phyloP scores from a whole-genome alignment of 176 grass and related monocot species.

The Pharus latifolius region DNA sequence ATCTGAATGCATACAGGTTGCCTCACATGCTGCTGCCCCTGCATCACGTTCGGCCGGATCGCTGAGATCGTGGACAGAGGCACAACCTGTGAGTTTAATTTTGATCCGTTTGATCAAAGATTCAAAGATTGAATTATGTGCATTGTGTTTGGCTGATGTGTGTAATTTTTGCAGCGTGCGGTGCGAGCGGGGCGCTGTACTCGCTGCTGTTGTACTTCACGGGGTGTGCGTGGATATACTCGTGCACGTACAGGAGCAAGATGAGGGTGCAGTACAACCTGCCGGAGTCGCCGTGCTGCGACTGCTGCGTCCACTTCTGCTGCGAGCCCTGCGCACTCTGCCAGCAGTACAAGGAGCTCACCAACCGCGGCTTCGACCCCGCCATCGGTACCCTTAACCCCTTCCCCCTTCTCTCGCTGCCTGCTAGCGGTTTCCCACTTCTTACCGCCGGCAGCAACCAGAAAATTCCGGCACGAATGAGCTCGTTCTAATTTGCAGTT shows the following conservation, averaged over 20 bases:
- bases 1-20: no score
- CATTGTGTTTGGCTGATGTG: background rate
- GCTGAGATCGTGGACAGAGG: constrained; percentile 72
- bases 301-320: constrained; percentile 65
- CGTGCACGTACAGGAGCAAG: constrained; percentile 45
- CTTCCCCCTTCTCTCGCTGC: no score
- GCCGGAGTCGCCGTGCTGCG: constrained; percentile 31
- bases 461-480: no score
- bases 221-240: constrained; percentile 38
- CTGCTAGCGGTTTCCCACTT: no score
- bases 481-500: no score
- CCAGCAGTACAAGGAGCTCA: constrained; percentile 65
- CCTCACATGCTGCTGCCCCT: constrained; percentile 55
- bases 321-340: constrained; percentile 48
- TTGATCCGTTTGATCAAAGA: background rate
- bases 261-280: constrained; percentile 33
- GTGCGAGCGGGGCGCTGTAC: constrained; percentile 35
- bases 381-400: constrained; percentile 22
- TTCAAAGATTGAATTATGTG: background rate
- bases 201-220: background rate
- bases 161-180: constrained; percentile 28
- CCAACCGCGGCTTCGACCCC: constrained; percentile 46
- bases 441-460: no score
- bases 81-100: constrained; percentile 21
- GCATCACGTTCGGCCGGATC: constrained; percentile 54